These are phyloP conservation scores for Coix lacrymajobi DNA, from an alignment of 176 grass and related monocot genomes.

Conservation along the genomic window DNA sequence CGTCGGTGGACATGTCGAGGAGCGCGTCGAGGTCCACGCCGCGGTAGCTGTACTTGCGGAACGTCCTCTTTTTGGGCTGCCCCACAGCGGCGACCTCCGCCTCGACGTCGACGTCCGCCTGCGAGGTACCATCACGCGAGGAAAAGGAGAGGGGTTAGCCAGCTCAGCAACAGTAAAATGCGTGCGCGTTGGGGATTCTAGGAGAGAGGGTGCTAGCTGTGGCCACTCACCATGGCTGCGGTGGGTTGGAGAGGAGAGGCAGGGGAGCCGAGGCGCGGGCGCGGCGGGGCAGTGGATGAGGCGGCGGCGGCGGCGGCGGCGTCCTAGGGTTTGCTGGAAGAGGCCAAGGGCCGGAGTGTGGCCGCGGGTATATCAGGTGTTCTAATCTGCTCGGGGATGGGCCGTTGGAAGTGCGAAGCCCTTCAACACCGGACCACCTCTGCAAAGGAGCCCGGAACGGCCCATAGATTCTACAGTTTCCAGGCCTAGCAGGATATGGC, in stretches of 20 bases:
- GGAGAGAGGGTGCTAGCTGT: neutral
- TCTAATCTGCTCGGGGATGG: neutral
- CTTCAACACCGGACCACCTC: neutral
- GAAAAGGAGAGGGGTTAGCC: neutral
- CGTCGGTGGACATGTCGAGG: constrained; percentile 91
- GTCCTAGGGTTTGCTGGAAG: neutral
- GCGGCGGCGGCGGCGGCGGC: neutral
- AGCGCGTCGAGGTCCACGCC: constrained; percentile 88
- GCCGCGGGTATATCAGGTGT: neutral
- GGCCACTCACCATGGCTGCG: neutral
- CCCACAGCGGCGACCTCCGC: constrained; percentile 43
- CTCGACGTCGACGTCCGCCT: constrained; percentile 64
- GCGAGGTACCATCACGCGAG: neutral
- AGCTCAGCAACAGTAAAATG: neutral
- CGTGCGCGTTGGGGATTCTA: neutral
- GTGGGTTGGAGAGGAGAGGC: neutral
- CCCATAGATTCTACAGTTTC: neutral
- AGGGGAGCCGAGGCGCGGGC: neutral
- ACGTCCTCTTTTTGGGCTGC: constrained; percentile 87
- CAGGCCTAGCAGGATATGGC: neutral
- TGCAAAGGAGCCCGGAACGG: neutral
- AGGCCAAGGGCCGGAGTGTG: neutral
- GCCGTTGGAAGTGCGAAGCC: neutral
- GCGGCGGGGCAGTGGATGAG: neutral
- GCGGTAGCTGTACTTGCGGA: constrained; percentile 86